Evolutionary conservation across 2,329 filamentous ascomycete genomes (phyloP), one percentile per base, ranked within the genome.

Genomic region (Fusarium tupiense): DNA sequence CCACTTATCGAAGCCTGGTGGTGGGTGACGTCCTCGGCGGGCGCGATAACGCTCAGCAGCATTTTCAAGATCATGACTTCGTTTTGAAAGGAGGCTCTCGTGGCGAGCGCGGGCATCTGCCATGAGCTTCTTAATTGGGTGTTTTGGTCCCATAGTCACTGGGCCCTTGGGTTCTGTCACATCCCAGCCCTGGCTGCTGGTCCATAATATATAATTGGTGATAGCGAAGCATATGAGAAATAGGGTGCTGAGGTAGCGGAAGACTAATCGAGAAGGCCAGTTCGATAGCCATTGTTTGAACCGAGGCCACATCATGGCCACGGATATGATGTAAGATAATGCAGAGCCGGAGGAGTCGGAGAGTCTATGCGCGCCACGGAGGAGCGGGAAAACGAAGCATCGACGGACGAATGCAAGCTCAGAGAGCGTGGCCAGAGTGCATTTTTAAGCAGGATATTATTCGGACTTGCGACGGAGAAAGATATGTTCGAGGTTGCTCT

Each of bases 1-100:
- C 90, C 90, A 92, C 53, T 85, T 82, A 69, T 90, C 86, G 76
- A 92, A 92, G n/a, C 88, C 88, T 1, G 90, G 90, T 8, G 90
- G 90, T 5, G 90, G 90, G 74, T 91, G 88, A 31, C 90, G 85
- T 29, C 89, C 89, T 69, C 90, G 85, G 54, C 86, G 85, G 33
- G 82, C 79, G 64, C 90, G 86, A 77, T 92, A 92, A 29, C 85
- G 86, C 8, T 83, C 82, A 1, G 90, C 88, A 10, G 89, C 88
- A 20, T 86, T 84, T 16, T 82, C 80, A 58, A 92, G 81, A 22
- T 85, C 85, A 65, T 80, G 81, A 40, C 88, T 89, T 68, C 86
- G 84, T 40, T 83, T 82, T 20, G 82, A 76, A 24, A 89, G 80
- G 33, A 85, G 73, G 14, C 77, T 73, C 20, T 84, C 81, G 71